Percentiles rank a stretch among this genome's conserved stretches.
phyloP scores from a whole-genome alignment of 768 basidiomycete species.

The Inosperma sp. region DNA sequence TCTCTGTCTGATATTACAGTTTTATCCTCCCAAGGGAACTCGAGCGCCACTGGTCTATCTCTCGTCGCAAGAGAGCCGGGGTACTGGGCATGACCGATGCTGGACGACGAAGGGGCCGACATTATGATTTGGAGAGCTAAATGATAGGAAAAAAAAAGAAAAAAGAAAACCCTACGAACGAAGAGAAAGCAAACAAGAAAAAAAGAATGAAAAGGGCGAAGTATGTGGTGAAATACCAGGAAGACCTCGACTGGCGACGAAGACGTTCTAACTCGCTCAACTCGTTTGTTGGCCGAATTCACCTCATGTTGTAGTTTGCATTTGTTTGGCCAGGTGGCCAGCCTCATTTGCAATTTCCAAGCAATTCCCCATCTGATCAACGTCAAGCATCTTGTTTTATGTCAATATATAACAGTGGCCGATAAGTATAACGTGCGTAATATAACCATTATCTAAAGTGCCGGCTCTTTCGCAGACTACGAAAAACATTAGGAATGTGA shows the following conservation, averaged over 20 bases:
- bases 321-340: slow-evolving; percentile 29
- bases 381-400: too few species aligned
- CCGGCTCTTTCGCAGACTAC: too few species aligned
- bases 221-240: slow-evolving; percentile 14
- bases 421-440: too few species aligned
- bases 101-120: slow-evolving; percentile 41
- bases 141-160: slow-evolving; percentile 18
- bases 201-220: slow-evolving; percentile 22
- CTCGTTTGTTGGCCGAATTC: slow-evolving; percentile 26
- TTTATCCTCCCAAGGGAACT: slow-evolving; percentile 38
- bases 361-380: too few species aligned
- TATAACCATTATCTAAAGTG: too few species aligned
- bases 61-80: slow-evolving; percentile 39
- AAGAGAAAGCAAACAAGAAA: slow-evolving; percentile 16
- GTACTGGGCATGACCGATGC: slow-evolving; percentile 32
- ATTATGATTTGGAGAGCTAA: too few species aligned
- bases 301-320: slow-evolving; percentile 38
- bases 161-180: slow-evolving; percentile 13
- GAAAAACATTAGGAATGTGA: too few species aligned
- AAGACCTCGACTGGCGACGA: slow-evolving; percentile 17
- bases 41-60: slow-evolving; percentile 51
- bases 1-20: slow-evolving; percentile 38
- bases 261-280: slow-evolving; percentile 17
- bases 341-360: not conserved
- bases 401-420: too few species aligned